These are phyloP conservation scores for Sporobolomyces pararoseus DNA, from an alignment of 768 basidiomycete species.

Conservation along the genomic window DNA sequence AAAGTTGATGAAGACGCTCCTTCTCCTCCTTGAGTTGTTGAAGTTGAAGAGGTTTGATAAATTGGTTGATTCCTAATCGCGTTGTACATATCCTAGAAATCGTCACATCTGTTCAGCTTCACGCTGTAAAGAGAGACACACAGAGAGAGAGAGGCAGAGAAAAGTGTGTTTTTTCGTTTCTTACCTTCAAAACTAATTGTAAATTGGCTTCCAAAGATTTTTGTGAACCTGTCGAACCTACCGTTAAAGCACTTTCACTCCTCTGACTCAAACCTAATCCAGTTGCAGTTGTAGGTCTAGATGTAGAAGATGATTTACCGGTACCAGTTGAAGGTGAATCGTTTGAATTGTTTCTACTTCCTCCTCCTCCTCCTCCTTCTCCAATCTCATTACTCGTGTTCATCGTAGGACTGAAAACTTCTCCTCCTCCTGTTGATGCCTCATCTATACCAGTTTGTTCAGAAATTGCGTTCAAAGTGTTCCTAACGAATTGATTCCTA, in stretches of 20 bases:
- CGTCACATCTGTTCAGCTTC: background rate
- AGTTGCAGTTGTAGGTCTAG: no score
- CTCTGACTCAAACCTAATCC: conserved; percentile 54
- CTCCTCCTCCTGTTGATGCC: conserved; percentile 43
- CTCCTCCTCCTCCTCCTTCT: background rate
- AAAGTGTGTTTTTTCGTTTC: no score
- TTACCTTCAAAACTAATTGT: conserved; percentile 77
- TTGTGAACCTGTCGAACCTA: conserved; percentile 10
- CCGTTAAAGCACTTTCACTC: conserved; percentile 18
- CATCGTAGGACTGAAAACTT: conserved; percentile 1
- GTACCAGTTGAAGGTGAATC: no score
- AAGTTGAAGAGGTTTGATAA: conserved; percentile 32
- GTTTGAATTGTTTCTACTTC: no score
- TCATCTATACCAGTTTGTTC: conserved; percentile 56
- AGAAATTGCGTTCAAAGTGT: conserved; percentile 79
- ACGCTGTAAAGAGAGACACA: no score
- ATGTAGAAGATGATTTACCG: no score
- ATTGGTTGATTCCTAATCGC: conserved; percentile 62
- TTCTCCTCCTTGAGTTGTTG: no score
- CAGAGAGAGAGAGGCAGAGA: background rate
- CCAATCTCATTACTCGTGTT: background rate
- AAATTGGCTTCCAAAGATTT: conserved; percentile 69
- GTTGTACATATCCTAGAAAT: conserved; percentile 79
- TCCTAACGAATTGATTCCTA: conserved; percentile 80
- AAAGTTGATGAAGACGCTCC: conserved; percentile 31